Conservation (phyloP, 208 protist species). For the Crithidia thermophila region DNA sequence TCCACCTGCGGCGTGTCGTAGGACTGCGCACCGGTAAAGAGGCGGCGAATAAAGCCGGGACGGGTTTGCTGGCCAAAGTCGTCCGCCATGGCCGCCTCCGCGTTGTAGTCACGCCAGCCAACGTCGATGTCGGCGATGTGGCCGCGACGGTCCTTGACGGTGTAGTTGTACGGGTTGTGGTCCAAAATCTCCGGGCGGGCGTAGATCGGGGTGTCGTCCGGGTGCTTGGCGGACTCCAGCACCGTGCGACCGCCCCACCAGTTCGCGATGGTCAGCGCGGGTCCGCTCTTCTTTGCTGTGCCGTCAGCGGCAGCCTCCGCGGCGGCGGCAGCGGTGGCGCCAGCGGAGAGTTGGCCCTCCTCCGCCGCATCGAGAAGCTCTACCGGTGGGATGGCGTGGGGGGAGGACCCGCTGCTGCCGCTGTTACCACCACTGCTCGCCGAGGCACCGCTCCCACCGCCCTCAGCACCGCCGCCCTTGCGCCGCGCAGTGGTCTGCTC, state of each 20-base stretch:
- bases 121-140: conserved; percentile 71
- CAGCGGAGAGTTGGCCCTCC: not conserved
- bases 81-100: conserved; percentile 35
- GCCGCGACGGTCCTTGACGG: conserved; percentile 38
- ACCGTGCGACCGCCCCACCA: conserved; percentile 29
- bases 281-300: not conserved
- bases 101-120: conserved; percentile 78
- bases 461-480: not conserved
- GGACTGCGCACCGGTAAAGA: conserved; percentile 24
- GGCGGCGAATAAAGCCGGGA: conserved; percentile 30
- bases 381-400: not conserved
- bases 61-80: conserved; percentile 36
- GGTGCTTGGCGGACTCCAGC: conserved; percentile 22
- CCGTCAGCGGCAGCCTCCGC: not conserved
- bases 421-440: not conserved
- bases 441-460: not conserved
- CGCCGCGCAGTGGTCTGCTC: conserved; percentile 25
- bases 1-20: conserved; percentile 62
- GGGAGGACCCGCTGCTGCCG: not conserved
- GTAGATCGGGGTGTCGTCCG: conserved; percentile 33
- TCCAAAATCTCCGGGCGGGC: conserved; percentile 44
- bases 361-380: not conserved
- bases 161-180: conserved; percentile 66
- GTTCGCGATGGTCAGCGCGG: conserved; percentile 7
- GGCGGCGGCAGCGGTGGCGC: conserved; percentile 8